Percentiles rank a stretch among this genome's conserved stretches.
phyloP scores from a whole-genome alignment of 1,284 basidiomycete species.

The Athelia psychrophila region DNA sequence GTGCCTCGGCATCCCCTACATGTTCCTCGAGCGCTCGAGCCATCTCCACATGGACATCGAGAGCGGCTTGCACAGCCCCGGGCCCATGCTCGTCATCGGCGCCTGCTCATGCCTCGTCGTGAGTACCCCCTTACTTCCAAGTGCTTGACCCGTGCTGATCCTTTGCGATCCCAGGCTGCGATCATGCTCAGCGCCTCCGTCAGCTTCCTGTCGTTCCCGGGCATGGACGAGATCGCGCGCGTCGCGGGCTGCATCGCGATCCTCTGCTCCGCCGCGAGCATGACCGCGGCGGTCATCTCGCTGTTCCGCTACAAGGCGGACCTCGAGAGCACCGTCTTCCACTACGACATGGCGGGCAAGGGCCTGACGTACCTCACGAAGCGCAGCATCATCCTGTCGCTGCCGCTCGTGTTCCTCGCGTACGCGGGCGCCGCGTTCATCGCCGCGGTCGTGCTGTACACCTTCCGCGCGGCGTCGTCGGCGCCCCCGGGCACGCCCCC shows the following conservation, averaged over 20 bases:
- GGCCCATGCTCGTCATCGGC: slow-evolving; percentile 59
- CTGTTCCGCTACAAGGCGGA: slow-evolving; percentile 67
- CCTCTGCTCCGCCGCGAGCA: slow-evolving; percentile 62
- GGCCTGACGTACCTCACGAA: slow-evolving; percentile 56
- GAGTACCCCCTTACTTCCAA: slow-evolving; percentile 25
- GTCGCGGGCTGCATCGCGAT: slow-evolving; percentile 63
- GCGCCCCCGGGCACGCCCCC: slow-evolving; percentile 30
- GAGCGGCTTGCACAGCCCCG: slow-evolving; percentile 47
- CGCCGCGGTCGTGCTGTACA: slow-evolving; percentile 61
- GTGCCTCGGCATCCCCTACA: slow-evolving; percentile 71
- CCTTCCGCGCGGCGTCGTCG: slow-evolving; percentile 48
- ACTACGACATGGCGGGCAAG: slow-evolving; percentile 40
- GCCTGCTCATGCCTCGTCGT: slow-evolving; percentile 69
- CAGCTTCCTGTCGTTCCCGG: slow-evolving; percentile 73
- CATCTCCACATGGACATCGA: slow-evolving; percentile 55
- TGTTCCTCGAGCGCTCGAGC: slow-evolving; percentile 55
- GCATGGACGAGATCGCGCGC: slow-evolving; percentile 58
- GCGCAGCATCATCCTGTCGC: slow-evolving; percentile 59
- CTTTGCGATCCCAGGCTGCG: slow-evolving; percentile 51
- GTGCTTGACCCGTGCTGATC: slow-evolving; percentile 9
- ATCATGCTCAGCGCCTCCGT: slow-evolving; percentile 74
- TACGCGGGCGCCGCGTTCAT: slow-evolving; percentile 68
- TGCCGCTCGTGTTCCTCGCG: slow-evolving; percentile 70
- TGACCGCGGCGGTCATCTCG: slow-evolving; percentile 63
- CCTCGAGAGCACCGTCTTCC: slow-evolving; percentile 42